Conservation (phyloP, 1,284 basidiomycete species). For the Leccinum fuscescens region DNA sequence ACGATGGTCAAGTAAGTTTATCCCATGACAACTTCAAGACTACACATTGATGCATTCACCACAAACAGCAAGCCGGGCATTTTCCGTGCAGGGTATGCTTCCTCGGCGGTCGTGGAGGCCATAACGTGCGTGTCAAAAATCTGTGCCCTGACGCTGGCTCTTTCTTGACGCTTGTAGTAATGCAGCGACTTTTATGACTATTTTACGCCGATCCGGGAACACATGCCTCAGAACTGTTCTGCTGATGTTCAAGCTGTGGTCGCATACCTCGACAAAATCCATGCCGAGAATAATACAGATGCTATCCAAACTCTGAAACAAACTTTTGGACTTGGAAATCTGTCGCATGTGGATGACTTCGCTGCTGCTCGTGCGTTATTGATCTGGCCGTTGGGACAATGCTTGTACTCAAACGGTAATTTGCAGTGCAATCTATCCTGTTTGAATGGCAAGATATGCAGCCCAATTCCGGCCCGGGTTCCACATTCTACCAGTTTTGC, state of each 20-base stretch:
- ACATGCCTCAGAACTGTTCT: conserved; percentile 74
- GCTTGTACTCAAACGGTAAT: neutral
- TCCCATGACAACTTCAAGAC: neutral
- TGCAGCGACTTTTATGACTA: conserved; percentile 66
- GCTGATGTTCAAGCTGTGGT: conserved; percentile 68
- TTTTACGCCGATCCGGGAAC: conserved; percentile 66
- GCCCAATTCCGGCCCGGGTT: conserved; percentile 35
- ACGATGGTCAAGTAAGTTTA: conserved; percentile 65
- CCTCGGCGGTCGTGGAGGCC: conserved; percentile 70
- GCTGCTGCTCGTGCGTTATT: conserved; percentile 46
- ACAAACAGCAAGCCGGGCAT: conserved; percentile 55
- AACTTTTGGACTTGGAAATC: conserved; percentile 53
- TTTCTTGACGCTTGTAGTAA: neutral
- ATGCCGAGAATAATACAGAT: conserved; percentile 41
- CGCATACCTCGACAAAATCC: conserved; percentile 57
- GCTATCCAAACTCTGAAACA: conserved; percentile 57
- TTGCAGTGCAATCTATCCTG: conserved; percentile 51
- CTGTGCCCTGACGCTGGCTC: neutral
- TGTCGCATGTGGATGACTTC: conserved; percentile 66
- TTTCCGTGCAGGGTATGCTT: conserved; percentile 68
- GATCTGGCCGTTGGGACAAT: neutral
- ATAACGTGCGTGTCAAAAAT: conserved; percentile 42
- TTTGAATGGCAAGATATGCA: conserved; percentile 48
- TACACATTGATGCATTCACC: neutral
- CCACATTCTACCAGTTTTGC: conserved; percentile 63